phyloP scores from a whole-genome alignment of 495 filamentous ascomycete species.

The Aspergillus olivimuriae region DNA sequence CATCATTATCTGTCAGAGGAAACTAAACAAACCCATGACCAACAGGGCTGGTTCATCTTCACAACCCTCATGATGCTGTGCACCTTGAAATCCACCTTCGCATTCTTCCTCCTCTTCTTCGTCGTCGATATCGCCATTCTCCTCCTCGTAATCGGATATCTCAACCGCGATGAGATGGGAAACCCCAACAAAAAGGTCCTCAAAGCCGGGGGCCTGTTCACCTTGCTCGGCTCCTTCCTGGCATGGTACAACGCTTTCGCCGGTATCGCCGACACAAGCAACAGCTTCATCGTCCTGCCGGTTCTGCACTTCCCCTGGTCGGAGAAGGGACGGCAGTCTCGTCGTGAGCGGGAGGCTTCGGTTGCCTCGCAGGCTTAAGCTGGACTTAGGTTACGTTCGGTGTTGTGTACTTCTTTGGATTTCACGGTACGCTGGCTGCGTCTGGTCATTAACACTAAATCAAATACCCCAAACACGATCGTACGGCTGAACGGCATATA shows the following conservation, averaged over 20 bases:
- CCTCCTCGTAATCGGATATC: constrained; percentile 63
- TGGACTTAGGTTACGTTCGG: not conserved
- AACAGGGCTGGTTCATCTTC: constrained; percentile 83
- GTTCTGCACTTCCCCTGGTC: constrained; percentile 93
- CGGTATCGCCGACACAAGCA: constrained; percentile 72
- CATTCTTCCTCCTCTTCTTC: constrained; percentile 88
- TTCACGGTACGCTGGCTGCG: no score
- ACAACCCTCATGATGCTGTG: constrained; percentile 72
- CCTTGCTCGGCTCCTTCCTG: constrained; percentile 71
- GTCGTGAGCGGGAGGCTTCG: not conserved
- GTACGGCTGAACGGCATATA: no score
- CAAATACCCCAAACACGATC: no score
- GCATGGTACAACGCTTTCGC: constrained; percentile 91
- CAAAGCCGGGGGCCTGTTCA: constrained; percentile 76
- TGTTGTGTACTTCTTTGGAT: not conserved
- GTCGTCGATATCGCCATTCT: constrained; percentile 79
- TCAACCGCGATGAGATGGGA: constrained; percentile 35
- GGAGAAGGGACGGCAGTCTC: constrained; percentile 60
- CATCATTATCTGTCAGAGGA: not conserved
- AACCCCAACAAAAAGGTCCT: constrained; percentile 42
- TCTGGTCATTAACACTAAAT: no score
- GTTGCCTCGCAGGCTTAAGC: constrained; percentile 4
- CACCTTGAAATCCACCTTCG: constrained; percentile 82
- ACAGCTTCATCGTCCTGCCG: constrained; percentile 84
- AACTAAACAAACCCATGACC: not conserved